phyloP scores from a whole-genome alignment of 305 asterid genomes.

The Lippia alba region DNA sequence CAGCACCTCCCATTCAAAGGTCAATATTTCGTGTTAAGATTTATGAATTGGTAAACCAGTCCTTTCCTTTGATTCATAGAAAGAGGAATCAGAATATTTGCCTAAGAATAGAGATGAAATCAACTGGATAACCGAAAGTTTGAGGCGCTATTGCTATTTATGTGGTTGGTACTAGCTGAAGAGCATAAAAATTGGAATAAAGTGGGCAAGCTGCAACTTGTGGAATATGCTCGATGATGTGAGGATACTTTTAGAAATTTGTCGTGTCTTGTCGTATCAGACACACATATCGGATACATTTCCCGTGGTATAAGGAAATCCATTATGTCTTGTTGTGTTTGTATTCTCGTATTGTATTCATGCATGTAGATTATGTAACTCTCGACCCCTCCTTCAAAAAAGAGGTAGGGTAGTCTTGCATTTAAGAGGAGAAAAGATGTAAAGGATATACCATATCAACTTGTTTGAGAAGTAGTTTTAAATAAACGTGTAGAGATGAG shows the following conservation, averaged over 20 bases:
- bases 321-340: no score
- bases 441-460: slow-evolving; percentile 44
- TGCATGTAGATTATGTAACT: neutral
- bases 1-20: neutral
- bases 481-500: no score
- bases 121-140: slow-evolving; percentile 56
- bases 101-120: slow-evolving; percentile 39
- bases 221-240: slow-evolving; percentile 36
- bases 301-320: no score
- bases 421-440: no score
- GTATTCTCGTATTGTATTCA: no score
- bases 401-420: no score
- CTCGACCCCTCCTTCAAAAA: no score
- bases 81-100: slow-evolving; percentile 57
- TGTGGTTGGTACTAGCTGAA: slow-evolving; percentile 49
- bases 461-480: neutral
- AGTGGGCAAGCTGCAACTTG: slow-evolving; percentile 57
- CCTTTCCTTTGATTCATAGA: slow-evolving; percentile 35
- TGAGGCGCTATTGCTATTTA: slow-evolving; percentile 38
- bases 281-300: no score
- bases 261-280: slow-evolving; percentile 39
- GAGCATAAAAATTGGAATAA: slow-evolving; percentile 51
- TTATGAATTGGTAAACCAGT: slow-evolving; percentile 12
- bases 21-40: neutral
- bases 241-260: no score